Evolutionary conservation across 2,329 filamentous ascomycete genomes (phyloP).

Genomic region (Botrytis deweyae): DNA sequence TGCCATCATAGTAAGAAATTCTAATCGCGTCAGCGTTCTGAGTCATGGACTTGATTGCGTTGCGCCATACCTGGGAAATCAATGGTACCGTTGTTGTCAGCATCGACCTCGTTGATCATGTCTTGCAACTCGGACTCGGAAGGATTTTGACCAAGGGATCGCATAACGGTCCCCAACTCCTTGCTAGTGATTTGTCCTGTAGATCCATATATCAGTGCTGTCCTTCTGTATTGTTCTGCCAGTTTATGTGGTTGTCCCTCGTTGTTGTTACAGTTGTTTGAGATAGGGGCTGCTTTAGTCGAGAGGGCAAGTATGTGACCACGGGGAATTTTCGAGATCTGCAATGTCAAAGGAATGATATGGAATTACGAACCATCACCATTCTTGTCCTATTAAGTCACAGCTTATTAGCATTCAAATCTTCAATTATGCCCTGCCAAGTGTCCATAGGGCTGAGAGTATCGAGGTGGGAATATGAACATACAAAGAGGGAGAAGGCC

Average conservation of each 20-base stretch:
- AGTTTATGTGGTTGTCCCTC: too few species aligned
- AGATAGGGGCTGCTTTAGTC: slow-evolving; percentile 3
- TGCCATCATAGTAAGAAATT: slow-evolving; percentile 92
- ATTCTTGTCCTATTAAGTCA: slow-evolving; percentile 71
- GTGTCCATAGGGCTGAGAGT: slow-evolving; percentile 26
- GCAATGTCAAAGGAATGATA: background rate
- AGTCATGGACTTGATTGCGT: slow-evolving; percentile 32
- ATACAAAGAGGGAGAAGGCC: slow-evolving; percentile 99
- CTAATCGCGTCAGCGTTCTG: slow-evolving; percentile 46
- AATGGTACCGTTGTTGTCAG: slow-evolving; percentile 90
- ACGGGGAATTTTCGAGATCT: background rate
- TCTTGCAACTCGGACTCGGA: slow-evolving; percentile 88
- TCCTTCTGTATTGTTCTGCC: background rate
- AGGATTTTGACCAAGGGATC: slow-evolving; percentile 84
- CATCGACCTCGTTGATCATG: slow-evolving; percentile 93
- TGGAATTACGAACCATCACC: slow-evolving; percentile 71
- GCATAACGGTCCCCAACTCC: slow-evolving; percentile 87
- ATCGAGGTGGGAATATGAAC: slow-evolving; percentile 44
- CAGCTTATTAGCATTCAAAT: slow-evolving; percentile 33
- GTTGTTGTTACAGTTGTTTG: background rate
- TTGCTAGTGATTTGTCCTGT: slow-evolving; percentile 88
- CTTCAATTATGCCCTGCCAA: slow-evolving; percentile 27
- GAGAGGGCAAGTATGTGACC: background rate
- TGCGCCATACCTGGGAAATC: slow-evolving; percentile 75
- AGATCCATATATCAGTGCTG: slow-evolving; percentile 6